Evolutionary conservation across 2,329 filamentous ascomycete genomes (phyloP).

Genomic region (Mycosphaerella sp.): DNA sequence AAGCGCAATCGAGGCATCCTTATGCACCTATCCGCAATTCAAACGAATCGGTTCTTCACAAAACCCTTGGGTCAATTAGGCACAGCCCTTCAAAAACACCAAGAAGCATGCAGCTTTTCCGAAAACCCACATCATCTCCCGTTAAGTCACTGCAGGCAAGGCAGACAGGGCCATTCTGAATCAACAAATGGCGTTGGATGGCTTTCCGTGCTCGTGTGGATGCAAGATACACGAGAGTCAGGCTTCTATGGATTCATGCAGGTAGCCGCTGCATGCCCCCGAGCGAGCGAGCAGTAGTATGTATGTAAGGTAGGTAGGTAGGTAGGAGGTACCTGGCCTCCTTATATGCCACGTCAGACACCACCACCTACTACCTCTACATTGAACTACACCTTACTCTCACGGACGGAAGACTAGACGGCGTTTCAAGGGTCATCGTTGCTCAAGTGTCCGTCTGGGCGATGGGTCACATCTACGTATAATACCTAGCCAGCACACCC

Average conservation of each 20-base stretch:
- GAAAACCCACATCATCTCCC: too few species aligned
- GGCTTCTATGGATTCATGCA: background rate
- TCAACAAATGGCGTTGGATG: background rate
- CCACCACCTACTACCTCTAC: background rate
- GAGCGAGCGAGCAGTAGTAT: too few species aligned
- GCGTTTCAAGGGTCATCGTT: background rate
- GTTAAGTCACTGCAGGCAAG: too few species aligned
- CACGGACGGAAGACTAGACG: background rate
- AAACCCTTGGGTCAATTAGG: background rate
- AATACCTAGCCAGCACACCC: background rate
- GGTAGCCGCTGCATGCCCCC: background rate
- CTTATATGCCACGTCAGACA: slow-evolving; percentile 5
- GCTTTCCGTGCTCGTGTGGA: background rate
- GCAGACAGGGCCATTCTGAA: background rate
- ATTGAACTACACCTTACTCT: too few species aligned
- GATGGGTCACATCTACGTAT: background rate
- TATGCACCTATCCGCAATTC: background rate
- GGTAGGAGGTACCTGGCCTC: too few species aligned
- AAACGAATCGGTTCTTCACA: background rate
- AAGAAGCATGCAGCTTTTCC: too few species aligned
- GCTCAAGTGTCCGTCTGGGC: background rate
- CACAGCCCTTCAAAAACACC: too few species aligned
- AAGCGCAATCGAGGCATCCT: background rate
- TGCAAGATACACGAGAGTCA: background rate
- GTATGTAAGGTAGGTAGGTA: too few species aligned